A percentile compares a stretch with the other conserved stretches of the same genome.
These are phyloP conservation scores for Rachicladosporium sp. DNA, from an alignment of 2,329 filamentous ascomycete genomes.

Conservation along the genomic window DNA sequence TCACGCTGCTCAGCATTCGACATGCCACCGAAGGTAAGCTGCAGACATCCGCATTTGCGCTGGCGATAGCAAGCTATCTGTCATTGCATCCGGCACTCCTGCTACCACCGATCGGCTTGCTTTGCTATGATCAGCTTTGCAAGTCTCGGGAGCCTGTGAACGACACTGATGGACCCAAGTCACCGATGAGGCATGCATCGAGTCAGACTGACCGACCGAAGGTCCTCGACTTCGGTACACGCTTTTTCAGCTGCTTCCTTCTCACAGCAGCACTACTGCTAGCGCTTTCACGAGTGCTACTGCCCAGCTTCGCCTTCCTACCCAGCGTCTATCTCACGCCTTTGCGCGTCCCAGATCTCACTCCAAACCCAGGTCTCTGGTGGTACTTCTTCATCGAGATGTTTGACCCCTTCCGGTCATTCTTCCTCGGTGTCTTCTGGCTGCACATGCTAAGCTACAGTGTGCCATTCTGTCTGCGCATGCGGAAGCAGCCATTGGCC, in stretches of 20 bases:
- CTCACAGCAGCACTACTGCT: conserved; percentile 51
- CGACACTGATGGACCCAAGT: conserved; percentile 1
- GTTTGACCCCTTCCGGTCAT: conserved; percentile 94
- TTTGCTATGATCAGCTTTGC: conserved; percentile 55
- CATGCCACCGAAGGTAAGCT: conserved; percentile 63
- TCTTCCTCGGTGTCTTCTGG: conserved; percentile 98
- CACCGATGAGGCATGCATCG: too few relatives aligned
- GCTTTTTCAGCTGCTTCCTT: conserved; percentile 46
- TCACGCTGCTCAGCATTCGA: conserved; percentile 71
- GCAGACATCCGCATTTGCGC: conserved; percentile 65
- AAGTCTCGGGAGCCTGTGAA: not conserved
- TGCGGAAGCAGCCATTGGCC: conserved; percentile 76
- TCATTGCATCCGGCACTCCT: conserved; percentile 85
- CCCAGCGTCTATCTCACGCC: conserved; percentile 86
- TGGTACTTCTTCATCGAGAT: conserved; percentile 99
- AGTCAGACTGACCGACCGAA: not conserved
- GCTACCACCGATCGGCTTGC: conserved; percentile 66
- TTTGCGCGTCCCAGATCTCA: conserved; percentile 78
- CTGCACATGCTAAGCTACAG: conserved; percentile 86
- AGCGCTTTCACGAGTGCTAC: conserved; percentile 58
- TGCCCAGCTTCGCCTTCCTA: conserved; percentile 78
- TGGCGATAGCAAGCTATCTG: conserved; percentile 79
- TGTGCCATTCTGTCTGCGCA: conserved; percentile 67
- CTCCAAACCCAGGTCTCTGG: conserved; percentile 92
- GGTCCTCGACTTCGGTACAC: conserved; percentile 17